Evolutionary conservation across 2,329 filamentous ascomycete species (phyloP).

Genomic region (Trichoderma endophyticum): DNA sequence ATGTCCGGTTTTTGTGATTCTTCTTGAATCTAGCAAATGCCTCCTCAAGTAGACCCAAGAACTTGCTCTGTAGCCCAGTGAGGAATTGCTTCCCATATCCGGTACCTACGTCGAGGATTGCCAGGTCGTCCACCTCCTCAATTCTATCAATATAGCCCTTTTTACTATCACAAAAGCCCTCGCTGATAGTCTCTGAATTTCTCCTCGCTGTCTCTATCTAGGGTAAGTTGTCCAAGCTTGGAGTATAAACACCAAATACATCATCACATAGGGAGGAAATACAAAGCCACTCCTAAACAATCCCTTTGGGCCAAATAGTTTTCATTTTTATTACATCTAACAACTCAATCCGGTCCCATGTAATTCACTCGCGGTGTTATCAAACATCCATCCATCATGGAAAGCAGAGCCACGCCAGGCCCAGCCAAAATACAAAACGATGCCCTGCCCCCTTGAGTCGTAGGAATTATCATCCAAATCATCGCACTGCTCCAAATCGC

Average conservation of each 20-base stretch:
- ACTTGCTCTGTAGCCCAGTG: background rate
- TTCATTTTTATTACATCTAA: conserved; percentile 8
- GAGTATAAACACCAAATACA: too few species aligned
- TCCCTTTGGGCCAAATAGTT: background rate
- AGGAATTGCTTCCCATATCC: background rate
- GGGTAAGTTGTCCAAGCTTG: background rate
- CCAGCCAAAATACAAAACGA: background rate
- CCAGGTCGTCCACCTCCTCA: background rate
- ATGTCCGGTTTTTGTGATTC: background rate
- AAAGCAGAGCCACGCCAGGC: background rate
- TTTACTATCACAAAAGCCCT: background rate
- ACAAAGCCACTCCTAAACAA: background rate
- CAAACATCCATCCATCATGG: background rate
- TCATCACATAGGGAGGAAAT: background rate
- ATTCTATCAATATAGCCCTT: background rate
- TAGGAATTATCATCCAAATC: conserved; percentile 16
- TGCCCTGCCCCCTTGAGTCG: conserved; percentile 5
- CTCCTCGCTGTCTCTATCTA: background rate
- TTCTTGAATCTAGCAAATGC: background rate
- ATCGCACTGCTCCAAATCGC: conserved; percentile 9
- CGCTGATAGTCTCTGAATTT: background rate
- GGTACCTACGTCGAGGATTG: background rate
- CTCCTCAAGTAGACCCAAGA: background rate
- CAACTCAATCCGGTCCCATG: background rate
- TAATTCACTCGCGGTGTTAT: background rate